Conservation (phyloP, 345 rosid genomes). For the Toxicodendron radicans region DNA sequence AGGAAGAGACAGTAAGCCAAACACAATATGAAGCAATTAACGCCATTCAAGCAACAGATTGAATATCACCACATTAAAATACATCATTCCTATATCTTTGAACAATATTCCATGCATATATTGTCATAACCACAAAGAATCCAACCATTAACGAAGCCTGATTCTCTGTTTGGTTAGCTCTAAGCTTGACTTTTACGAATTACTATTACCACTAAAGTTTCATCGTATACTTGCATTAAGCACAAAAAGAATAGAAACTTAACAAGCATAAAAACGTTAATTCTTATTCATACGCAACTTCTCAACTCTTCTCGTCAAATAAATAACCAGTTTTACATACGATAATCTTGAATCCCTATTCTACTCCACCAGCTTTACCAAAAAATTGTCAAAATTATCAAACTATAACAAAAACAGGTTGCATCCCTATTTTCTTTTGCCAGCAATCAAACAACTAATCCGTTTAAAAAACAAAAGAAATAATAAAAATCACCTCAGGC, state of each 20-base stretch:
- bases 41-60: background rate
- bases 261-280: background rate
- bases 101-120: background rate
- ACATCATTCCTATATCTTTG: background rate
- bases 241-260: background rate
- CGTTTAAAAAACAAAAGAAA: too few species aligned
- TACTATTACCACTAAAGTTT: background rate
- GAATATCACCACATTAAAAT: background rate
- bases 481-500: background rate
- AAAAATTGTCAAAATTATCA: background rate
- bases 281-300: background rate
- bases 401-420: background rate
- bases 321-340: background rate
- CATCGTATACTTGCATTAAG: background rate
- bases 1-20: background rate
- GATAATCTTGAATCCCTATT: background rate
- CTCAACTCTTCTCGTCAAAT: background rate
- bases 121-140: background rate
- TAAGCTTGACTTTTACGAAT: background rate
- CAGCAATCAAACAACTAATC: constrained; percentile 2
- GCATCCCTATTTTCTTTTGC: background rate
- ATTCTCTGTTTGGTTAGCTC: background rate
- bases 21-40: background rate
- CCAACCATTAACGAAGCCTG: too few species aligned
- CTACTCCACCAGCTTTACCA: background rate